phyloP scores from a whole-genome alignment of 371 early-diverging fungal genomes.

The Parasitella parasitica region DNA sequence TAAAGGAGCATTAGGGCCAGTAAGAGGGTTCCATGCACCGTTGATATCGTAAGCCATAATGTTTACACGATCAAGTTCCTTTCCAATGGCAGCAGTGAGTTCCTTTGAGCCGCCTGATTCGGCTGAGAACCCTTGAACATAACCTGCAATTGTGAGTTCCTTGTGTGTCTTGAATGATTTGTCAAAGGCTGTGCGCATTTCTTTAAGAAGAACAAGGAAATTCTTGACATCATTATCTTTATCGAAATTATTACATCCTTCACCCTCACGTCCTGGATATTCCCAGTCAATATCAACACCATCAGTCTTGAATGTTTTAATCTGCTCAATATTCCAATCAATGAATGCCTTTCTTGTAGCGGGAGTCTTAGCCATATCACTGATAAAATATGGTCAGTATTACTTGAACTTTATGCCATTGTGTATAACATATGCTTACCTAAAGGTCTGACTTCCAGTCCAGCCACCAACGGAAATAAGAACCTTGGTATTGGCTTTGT shows the following conservation, averaged over 20 bases:
- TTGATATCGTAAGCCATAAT: constrained; percentile 61
- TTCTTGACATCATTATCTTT: constrained; percentile 46
- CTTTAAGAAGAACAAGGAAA: constrained; percentile 45
- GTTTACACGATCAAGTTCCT: constrained; percentile 60
- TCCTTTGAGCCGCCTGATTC: constrained; percentile 47
- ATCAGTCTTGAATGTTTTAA: constrained; percentile 30
- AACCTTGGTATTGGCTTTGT: constrained; percentile 47
- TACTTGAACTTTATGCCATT: too few relatives aligned
- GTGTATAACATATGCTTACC: too few relatives aligned
- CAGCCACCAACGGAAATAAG: constrained; percentile 70
- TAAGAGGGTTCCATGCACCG: constrained; percentile 53
- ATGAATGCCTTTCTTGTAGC: constrained; percentile 43
- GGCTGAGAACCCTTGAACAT: constrained; percentile 51
- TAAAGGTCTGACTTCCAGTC: constrained; percentile 67
- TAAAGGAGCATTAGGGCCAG: constrained; percentile 58
- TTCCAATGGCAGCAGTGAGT: constrained; percentile 53
- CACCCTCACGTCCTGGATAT: constrained; percentile 59
- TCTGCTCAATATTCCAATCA: constrained; percentile 35
- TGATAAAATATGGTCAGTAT: neutral
- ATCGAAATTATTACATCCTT: constrained; percentile 50
- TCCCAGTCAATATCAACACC: constrained; percentile 60
- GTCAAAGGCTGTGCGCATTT: constrained; percentile 59
- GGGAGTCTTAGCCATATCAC: constrained; percentile 39
- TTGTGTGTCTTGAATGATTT: constrained; percentile 50
- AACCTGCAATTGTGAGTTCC: constrained; percentile 56